Evolutionary conservation across 2,329 filamentous ascomycete genomes (phyloP), one percentile per base, ranked within the genome.

Genomic region (Biscogniauxia mediterranea): DNA sequence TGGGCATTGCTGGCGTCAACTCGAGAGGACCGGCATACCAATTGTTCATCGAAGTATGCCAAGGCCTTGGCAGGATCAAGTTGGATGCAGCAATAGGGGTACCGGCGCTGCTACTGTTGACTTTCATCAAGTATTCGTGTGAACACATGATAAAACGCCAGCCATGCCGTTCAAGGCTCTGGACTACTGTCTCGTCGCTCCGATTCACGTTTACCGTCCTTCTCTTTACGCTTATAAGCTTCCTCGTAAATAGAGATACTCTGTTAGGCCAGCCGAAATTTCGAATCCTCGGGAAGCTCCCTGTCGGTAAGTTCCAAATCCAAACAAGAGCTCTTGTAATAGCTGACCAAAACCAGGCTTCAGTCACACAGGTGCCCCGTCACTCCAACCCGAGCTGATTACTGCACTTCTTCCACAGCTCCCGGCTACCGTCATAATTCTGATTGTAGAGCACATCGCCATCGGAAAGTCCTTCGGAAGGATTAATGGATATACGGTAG

Each of bases 401-500:
- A 77, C 75, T 0, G 73, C 81, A 0, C 85, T 91, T 65, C 77
- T 83, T 2, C 80, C 80, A 25, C 80, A 93, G 62, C 76, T 93
- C 5, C 90, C 90, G 0, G 87, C 88, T 20, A 84, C 88, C 0
- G 83, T 90, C 52, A 90, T 93, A 62, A 89, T 93, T 19, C 77
- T 93, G 23, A 81, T 93, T 20, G 90, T 93, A 55, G 90, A 93
- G 75, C 90, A 93, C 71, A 92, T 93, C 67, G 89, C 90, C 50
- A 93, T 93, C 61, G 87, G 89, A 9, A 93, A 93, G 73, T 91
- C 90, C 0, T 93, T 92, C 70, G 90, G 89, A 9, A 82, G 90
- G 58, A 83, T 90, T 67, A 90, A 90, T 78, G 90, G 89, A 75
- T 93, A 93, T 74, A 87, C 83, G 13, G 88, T 93, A 69, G 82